These are phyloP conservation scores for Pichia phayaonensis DNA, from an alignment of 805 yeast species.

Conservation along the genomic window DNA sequence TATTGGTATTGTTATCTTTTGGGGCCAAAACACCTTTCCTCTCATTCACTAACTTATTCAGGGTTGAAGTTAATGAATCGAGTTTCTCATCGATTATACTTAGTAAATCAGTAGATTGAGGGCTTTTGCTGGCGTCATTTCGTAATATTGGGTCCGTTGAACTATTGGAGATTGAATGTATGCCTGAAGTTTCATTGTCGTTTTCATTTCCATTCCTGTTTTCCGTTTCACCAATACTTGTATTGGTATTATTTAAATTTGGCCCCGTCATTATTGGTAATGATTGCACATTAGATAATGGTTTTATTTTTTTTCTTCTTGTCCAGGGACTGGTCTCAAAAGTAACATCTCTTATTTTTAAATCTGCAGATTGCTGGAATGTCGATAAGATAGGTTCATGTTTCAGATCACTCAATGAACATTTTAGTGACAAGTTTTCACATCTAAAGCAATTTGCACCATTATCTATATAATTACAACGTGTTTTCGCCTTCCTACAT, in stretches of 20 bases:
- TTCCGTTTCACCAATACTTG: not conserved
- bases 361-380: constrained; percentile 8
- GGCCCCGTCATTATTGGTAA: not conserved
- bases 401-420: constrained; percentile 15
- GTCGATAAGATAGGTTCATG: constrained; percentile 7
- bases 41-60: not conserved
- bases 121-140: no score
- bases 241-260: not conserved
- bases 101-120: not conserved
- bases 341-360: constrained; percentile 2
- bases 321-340: not conserved
- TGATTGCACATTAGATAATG: not conserved
- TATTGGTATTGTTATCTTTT: not conserved
- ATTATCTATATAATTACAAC: constrained; percentile 19
- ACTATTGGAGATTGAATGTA: not conserved
- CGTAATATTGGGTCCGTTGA: not conserved
- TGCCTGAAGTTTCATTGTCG: not conserved
- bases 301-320: not conserved
- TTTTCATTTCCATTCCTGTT: not conserved
- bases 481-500: constrained; percentile 22
- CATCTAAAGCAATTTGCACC: constrained; percentile 24
- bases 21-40: not conserved
- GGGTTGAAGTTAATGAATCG: not conserved
- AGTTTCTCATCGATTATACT: not conserved
- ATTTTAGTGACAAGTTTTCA: constrained; percentile 16